Evolutionary conservation across 257 asterid species (phyloP).

Genomic region (Eustoma russellianum): DNA sequence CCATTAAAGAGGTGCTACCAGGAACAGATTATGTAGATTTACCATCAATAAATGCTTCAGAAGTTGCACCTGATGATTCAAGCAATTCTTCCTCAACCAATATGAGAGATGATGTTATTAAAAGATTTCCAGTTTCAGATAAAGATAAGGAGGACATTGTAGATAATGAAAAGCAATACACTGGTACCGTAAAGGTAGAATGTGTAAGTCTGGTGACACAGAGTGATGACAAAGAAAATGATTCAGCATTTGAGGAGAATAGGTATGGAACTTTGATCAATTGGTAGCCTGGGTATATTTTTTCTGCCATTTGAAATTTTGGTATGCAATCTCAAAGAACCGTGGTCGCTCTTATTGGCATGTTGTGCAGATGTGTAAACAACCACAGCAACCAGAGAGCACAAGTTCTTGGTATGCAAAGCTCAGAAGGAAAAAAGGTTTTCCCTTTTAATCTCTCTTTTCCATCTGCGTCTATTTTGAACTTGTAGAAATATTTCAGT

Average conservation of each 20-base stretch:
- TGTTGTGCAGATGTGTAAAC: conserved; percentile 36
- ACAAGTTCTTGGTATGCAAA: conserved; percentile 38
- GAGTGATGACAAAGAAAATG: conserved; percentile 73
- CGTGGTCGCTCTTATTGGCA: conserved; percentile 10
- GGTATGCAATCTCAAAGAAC: not conserved
- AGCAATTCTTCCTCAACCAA: not conserved
- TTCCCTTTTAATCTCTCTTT: not conserved
- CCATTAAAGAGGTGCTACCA: conserved; percentile 2
- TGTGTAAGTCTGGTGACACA: conserved; percentile 17
- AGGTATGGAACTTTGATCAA: conserved; percentile 32
- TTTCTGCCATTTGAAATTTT: not conserved
- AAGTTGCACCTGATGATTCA: conserved; percentile 5
- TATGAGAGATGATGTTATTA: conserved; percentile 15
- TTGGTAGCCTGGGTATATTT: not conserved
- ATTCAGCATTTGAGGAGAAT: conserved; percentile 49
- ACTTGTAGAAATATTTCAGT: not conserved
- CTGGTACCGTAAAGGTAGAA: conserved; percentile 19
- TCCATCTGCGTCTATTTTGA: not conserved
- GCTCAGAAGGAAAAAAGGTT: conserved; percentile 33
- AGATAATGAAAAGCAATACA: conserved; percentile 6
- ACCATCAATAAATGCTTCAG: conserved; percentile 14
- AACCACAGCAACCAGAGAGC: conserved; percentile 24
- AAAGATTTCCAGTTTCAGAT: conserved; percentile 13
- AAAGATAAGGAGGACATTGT: conserved; percentile 16
- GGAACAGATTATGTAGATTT: conserved; percentile 2